phyloP scores from a whole-genome alignment of 2,329 filamentous ascomycete species.

The Trichophyton verrucosum region DNA sequence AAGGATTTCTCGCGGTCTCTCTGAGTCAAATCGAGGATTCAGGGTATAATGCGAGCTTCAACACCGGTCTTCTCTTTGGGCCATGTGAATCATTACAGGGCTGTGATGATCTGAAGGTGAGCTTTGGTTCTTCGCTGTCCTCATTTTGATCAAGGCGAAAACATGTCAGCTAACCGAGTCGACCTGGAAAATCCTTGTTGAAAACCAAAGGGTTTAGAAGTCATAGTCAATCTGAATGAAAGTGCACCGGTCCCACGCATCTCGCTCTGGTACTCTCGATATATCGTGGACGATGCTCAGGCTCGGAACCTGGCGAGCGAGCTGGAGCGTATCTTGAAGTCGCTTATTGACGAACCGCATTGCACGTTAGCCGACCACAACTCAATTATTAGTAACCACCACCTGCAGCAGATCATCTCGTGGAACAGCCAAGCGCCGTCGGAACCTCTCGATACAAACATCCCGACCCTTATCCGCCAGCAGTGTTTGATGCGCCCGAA shows the following conservation, averaged over 20 bases:
- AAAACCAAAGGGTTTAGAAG: neutral
- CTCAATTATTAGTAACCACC: neutral
- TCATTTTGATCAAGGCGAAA: neutral
- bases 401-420: slow-evolving; percentile 1
- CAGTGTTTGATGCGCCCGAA: slow-evolving; percentile 10
- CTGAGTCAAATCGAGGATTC: neutral
- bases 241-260: neutral
- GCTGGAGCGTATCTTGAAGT: neutral
- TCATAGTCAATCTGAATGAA: neutral
- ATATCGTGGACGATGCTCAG: neutral
- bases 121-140: neutral
- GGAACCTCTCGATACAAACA: slow-evolving; percentile 1
- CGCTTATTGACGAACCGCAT: neutral
- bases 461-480: slow-evolving; percentile 15
- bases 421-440: slow-evolving; percentile 5
- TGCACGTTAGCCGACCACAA: neutral
- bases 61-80: neutral
- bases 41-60: neutral
- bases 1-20: neutral
- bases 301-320: neutral
- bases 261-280: neutral
- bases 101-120: neutral
- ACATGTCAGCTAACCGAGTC: neutral
- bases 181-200: neutral
- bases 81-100: neutral